Evolutionary conservation across 352 stramenopile genomes (phyloP), one percentile per base, ranked within the genome.

Genomic region (Blastocystis sp.): DNA sequence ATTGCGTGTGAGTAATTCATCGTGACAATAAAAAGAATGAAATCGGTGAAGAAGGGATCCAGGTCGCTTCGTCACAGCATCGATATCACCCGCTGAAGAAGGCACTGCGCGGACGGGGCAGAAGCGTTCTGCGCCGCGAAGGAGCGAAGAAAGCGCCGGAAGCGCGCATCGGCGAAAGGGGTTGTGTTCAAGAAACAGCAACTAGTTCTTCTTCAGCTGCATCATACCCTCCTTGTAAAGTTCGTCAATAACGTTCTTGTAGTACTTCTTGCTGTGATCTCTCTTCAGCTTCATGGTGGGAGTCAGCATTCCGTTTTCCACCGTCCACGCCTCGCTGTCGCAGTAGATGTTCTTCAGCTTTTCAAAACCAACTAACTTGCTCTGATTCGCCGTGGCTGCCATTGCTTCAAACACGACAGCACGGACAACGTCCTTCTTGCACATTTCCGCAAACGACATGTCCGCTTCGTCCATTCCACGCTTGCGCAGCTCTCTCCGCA

Each of bases 231-330:
- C 90, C 4, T 65, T 80, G 91, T 96, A 96, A 92, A 96, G 92
- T 0, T 69, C 71, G 24, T 94, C 91, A 50, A 96, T 94, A 71
- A 95, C 74, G 9, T 91, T 69, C 29, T 91, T 31, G 80, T 95
- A 95, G 61, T 91, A 88, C 70, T 94, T 92, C 50, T 93, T 92
- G n/a, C 94, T 92, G 82, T 97, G 91, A 51, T 93, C 93, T 0
- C 96, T 92, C 92, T 98, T 98, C 90, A 98, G 93, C 90, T 98
- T 98, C 92, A 98, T 97, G 1, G 96, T 98, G 13, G 96, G 96
- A n/a, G 96, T 98, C 33, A 97, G 91, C 41, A 98, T 92, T 69
- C 94, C 93, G 91, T 97, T 98, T 55, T 98, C 95, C 13, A 95
- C 92, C 0, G 92, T 94, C 91, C 98, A 98, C 24, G 94, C 91